These are phyloP conservation scores for Penicillium griseofulvum DNA, from an alignment of 2,329 filamentous ascomycete genomes.

Conservation along the genomic window DNA sequence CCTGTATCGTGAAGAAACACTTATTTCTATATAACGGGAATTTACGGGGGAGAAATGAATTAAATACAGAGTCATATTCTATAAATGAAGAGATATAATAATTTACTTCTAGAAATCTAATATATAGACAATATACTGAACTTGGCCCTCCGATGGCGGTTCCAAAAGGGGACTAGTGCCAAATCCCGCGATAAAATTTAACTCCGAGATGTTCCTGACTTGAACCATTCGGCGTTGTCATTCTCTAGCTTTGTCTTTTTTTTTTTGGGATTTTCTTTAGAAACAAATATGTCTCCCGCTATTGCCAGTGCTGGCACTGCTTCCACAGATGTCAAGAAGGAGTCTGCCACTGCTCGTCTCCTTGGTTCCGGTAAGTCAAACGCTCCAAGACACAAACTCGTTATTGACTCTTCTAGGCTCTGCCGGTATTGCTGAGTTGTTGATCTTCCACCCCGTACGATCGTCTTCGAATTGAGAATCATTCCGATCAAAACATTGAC, in stretches of 20 bases:
- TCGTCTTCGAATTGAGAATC: not conserved
- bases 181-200: slow-evolving; percentile 24
- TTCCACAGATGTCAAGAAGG: slow-evolving; percentile 69
- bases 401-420: slow-evolving; percentile 58
- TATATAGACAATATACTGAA: not conserved
- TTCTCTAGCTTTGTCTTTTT: slow-evolving; percentile 7
- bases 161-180: slow-evolving; percentile 24
- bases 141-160: slow-evolving; percentile 23
- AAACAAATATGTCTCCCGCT: slow-evolving; percentile 56
- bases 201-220: slow-evolving; percentile 19
- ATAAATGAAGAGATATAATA: not conserved
- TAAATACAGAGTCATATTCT: not conserved
- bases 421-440: slow-evolving; percentile 88
- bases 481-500: slow-evolving; percentile 21
- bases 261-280: not conserved
- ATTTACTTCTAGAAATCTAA: too few relatives aligned
- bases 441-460: slow-evolving; percentile 84
- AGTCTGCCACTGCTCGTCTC: slow-evolving; percentile 84
- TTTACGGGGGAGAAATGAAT: too few relatives aligned
- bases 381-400: not conserved
- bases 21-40: too few relatives aligned
- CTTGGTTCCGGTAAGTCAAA: slow-evolving; percentile 75
- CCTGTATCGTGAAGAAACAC: too few relatives aligned
- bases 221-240: slow-evolving; percentile 15
- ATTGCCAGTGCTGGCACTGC: slow-evolving; percentile 44